A percentile compares a stretch with the other conserved stretches of the same genome.
Conservation (phyloP, 306 rosid species). For the Canavalia gladiata region DNA sequence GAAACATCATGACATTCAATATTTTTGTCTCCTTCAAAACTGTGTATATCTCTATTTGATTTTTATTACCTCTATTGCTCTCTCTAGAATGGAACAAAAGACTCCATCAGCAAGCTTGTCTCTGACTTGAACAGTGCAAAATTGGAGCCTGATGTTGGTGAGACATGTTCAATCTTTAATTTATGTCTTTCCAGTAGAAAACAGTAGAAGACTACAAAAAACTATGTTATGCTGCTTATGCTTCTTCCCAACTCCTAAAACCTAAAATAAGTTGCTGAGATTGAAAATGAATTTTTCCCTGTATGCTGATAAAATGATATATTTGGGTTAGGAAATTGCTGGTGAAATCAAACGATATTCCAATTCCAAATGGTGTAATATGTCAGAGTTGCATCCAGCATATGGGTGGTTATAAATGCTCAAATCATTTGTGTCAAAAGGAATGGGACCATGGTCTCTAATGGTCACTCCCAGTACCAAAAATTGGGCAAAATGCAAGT, state of each 20-base stretch:
- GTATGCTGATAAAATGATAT: neutral
- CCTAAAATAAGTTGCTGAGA: slow-evolving; percentile 13
- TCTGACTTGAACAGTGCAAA: slow-evolving; percentile 85
- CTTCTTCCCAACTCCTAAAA: slow-evolving; percentile 35
- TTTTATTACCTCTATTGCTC: neutral
- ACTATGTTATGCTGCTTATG: neutral
- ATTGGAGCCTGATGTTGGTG: slow-evolving; percentile 97
- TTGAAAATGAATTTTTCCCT: neutral
- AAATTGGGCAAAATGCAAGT: neutral
- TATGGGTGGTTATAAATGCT: slow-evolving; percentile 24
- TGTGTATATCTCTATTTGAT: slow-evolving; percentile 13
- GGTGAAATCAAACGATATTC: slow-evolving; percentile 16
- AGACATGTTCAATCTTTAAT: slow-evolving; percentile 51
- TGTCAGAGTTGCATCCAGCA: slow-evolving; percentile 14
- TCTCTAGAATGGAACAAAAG: slow-evolving; percentile 90
- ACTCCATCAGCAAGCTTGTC: slow-evolving; percentile 89
- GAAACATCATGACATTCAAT: neutral
- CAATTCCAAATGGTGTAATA: slow-evolving; percentile 24
- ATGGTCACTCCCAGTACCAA: slow-evolving; percentile 14
- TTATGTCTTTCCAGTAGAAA: neutral
- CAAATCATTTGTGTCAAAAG: slow-evolving; percentile 25
- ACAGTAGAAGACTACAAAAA: slow-evolving; percentile 12
- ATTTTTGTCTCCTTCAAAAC: slow-evolving; percentile 24
- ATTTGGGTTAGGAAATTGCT: neutral
- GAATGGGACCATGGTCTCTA: slow-evolving; percentile 29